Conservation (phyloP, 306 rosid genomes). For the cucumber (Cucumis sativus) region DNA sequence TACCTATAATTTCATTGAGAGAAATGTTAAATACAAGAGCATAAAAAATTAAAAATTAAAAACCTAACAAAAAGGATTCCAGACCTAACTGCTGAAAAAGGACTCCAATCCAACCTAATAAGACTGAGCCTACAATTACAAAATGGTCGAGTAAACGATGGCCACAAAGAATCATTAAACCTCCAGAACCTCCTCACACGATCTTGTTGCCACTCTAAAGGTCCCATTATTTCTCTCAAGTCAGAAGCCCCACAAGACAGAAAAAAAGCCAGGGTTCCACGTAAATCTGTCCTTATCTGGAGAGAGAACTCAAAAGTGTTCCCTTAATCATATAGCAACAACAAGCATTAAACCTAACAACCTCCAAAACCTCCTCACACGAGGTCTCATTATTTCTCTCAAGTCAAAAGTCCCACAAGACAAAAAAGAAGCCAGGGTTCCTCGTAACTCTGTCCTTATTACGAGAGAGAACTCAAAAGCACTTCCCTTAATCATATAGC, state of each 20-base stretch:
- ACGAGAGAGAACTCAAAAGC: background rate
- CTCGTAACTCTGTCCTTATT: background rate
- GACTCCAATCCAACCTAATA: background rate
- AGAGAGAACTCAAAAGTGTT: background rate
- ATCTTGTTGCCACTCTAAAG: no score
- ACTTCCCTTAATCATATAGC: background rate
- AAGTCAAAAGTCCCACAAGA: background rate
- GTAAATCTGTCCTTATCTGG: background rate
- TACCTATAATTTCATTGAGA: background rate
- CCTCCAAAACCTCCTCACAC: background rate
- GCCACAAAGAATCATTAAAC: background rate
- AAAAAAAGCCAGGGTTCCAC: background rate
- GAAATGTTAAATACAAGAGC: background rate
- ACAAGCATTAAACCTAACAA: no score
- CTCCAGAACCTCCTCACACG: background rate
- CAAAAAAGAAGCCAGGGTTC: background rate
- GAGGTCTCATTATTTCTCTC: background rate
- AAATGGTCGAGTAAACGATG: background rate
- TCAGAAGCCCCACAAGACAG: background rate
- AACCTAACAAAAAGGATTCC: background rate
- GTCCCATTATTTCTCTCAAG: background rate
- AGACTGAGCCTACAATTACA: background rate
- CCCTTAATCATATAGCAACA: background rate
- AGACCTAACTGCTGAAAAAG: background rate
- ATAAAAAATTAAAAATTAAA: background rate